Conservation (phyloP, 805 yeast genomes). For the Schwanniomyces pseudopolymorphus region DNA sequence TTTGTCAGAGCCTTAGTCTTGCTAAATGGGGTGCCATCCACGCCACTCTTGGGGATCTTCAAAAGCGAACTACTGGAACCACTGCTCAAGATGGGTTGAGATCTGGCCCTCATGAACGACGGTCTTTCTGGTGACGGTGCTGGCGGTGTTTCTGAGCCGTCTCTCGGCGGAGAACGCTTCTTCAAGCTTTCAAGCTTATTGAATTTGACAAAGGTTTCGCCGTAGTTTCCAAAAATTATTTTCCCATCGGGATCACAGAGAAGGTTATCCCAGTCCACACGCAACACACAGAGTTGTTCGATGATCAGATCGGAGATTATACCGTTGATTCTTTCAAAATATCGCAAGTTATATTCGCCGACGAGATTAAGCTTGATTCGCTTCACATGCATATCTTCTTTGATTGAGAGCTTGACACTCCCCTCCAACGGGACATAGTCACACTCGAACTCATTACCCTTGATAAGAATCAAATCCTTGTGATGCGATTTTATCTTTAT, state of each 20-base stretch:
- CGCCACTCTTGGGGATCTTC: slow-evolving; percentile 32
- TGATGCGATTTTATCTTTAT: slow-evolving; percentile 38
- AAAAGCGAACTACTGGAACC: slow-evolving; percentile 13
- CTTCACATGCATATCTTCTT: slow-evolving; percentile 41
- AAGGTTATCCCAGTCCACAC: slow-evolving; percentile 50
- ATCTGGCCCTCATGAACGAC: slow-evolving; percentile 25
- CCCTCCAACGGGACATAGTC: slow-evolving; percentile 46
- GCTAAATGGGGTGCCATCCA: slow-evolving; percentile 48
- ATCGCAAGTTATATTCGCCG: slow-evolving; percentile 46
- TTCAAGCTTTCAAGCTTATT: slow-evolving; percentile 15
- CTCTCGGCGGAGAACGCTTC: slow-evolving; percentile 3
- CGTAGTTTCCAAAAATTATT: slow-evolving; percentile 41
- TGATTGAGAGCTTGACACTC: slow-evolving; percentile 44
- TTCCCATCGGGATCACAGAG: slow-evolving; percentile 39
- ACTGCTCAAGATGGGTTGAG: slow-evolving; percentile 22
- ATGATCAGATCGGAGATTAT: slow-evolving; percentile 29
- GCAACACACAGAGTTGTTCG: slow-evolving; percentile 40
- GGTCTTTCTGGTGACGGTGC: slow-evolving; percentile 18
- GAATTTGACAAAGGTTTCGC: slow-evolving; percentile 29
- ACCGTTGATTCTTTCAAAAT: slow-evolving; percentile 33
- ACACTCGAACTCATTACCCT: slow-evolving; percentile 46
- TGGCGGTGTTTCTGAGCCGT: background rate
- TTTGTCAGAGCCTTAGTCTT: slow-evolving; percentile 16
- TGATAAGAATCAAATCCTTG: slow-evolving; percentile 42
- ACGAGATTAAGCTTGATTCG: slow-evolving; percentile 36